phyloP scores from a whole-genome alignment of 805 yeast genomes.

The Phaffomyces thermotolerans region DNA sequence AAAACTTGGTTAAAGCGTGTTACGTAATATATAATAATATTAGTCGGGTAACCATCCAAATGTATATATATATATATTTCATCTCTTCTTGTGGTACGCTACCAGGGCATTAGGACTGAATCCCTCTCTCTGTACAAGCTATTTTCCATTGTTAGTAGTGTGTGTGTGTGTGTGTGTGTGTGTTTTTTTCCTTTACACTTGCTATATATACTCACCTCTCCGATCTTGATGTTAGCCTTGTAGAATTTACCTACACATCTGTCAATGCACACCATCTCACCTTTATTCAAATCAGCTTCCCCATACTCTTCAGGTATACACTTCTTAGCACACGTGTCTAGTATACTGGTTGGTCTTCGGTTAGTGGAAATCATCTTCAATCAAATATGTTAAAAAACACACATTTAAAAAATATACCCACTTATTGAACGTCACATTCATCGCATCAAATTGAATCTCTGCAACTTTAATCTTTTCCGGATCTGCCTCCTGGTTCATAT shows the following conservation, averaged over 20 bases:
- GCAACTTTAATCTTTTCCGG: slow-evolving; percentile 58
- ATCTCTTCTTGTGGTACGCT: slow-evolving; percentile 15
- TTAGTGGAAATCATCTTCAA: slow-evolving; percentile 6
- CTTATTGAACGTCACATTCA: slow-evolving; percentile 46
- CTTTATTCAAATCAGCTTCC: slow-evolving; percentile 78
- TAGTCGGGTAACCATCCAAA: not conserved
- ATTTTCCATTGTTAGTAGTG: slow-evolving; percentile 7
- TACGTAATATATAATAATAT: too few species aligned
- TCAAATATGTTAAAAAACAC: too few species aligned
- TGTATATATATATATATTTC: not conserved
- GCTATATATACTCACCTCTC: slow-evolving; percentile 38
- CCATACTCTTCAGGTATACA: slow-evolving; percentile 84
- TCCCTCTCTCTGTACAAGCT: slow-evolving; percentile 20
- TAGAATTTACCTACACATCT: slow-evolving; percentile 83
- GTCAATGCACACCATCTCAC: slow-evolving; percentile 76
- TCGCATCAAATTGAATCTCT: slow-evolving; percentile 60
- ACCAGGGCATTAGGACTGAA: slow-evolving; percentile 17
- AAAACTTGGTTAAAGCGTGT: not conserved
- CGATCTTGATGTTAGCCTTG: slow-evolving; percentile 58
- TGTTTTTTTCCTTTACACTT: not conserved
- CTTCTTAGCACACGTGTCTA: slow-evolving; percentile 58
- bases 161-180: not conserved
- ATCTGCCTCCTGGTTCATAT: slow-evolving; percentile 45
- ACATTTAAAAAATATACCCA: slow-evolving; percentile 16
- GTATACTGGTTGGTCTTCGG: slow-evolving; percentile 34